phyloP scores from a whole-genome alignment of 73 alveolate species.

The Paramecium biaurelia region DNA sequence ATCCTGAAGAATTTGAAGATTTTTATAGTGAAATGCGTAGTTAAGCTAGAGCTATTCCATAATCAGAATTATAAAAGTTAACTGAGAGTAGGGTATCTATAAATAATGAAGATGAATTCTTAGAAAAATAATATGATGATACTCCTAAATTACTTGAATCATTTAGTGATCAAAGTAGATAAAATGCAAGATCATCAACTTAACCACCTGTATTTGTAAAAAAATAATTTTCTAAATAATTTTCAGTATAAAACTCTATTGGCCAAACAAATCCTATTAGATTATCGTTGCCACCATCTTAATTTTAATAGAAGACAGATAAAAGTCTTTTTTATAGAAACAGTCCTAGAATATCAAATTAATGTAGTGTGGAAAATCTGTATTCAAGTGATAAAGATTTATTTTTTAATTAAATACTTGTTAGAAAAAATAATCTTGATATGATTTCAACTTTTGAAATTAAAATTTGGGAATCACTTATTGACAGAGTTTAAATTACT shows the following conservation, averaged over 20 bases:
- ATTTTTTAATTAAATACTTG: neutral
- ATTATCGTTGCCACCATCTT: neutral
- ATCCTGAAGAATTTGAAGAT: conserved; percentile 47
- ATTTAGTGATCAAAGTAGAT: neutral
- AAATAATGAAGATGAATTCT: neutral
- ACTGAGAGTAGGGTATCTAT: conserved; percentile 17
- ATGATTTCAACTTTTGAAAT: conserved; percentile 20
- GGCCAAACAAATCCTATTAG: neutral
- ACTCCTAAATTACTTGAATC: neutral
- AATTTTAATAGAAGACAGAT: neutral
- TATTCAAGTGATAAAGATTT: conserved; percentile 20
- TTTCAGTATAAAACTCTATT: neutral
- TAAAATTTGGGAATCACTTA: conserved; percentile 42
- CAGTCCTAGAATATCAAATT: neutral
- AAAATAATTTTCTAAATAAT: neutral
- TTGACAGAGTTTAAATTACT: neutral
- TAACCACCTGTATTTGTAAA: conserved; percentile 29
- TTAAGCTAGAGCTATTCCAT: conserved; percentile 4
- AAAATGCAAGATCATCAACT: neutral
- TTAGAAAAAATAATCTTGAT: conserved; percentile 1
- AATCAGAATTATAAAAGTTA: neutral
- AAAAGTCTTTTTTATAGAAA: neutral
- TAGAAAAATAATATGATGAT: neutral
- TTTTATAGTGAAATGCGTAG: neutral
- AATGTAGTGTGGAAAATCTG: neutral